Base-by-base conservation (phyloP, 495 filamentous ascomycete species). In the Trichoderma reesei region DNA sequence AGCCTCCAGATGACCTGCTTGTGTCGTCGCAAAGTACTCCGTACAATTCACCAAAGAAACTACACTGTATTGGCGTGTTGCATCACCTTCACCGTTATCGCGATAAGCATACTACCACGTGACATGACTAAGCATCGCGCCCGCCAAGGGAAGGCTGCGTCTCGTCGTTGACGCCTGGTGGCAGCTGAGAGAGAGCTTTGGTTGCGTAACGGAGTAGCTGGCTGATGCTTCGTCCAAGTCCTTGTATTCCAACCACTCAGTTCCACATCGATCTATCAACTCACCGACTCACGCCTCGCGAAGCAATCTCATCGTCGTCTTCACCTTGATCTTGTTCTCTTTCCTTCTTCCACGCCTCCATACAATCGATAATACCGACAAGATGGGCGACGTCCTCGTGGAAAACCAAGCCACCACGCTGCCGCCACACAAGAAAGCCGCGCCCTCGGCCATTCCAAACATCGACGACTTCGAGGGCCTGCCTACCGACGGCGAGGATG, bases 381-480 rank as follows among this genome's bases (percentile, higher is more conserved):
- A 68, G 69, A 92, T 96, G 91, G 91, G 84, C 72, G 90, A 94
- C 78, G 85, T 90, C 68, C 81, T 85, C 70, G 86, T 95, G 69
- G 90, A 95, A 76, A 92, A 83, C 75, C 85, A 89, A 67, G 80
- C 83, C 73, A 89, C 86, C 81, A 82, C 76, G 70, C 77, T 87
- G 70, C 83, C 85, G 72, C 85, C 88, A 69, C 87, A 89, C 74
- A 88, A 86, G 79, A 93, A 90, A 79, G 83, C 85, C 70, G 78
- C 83, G 71, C 86, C 87, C n/a, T 89, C 94, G 62, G 86, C 85
- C 67, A 91, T 97, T 71, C 87, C 90, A 42, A 96, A 91, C 76
- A 86, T 96, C 75, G 93, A 96, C 73, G 86, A 85, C 51, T 83
- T 95, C 59, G 91, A 96, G 73, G 91, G 90, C 65, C 78, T 90